Evolutionary conservation across 1,139 yeast species (phyloP), one percentile per base, ranked within the genome.

Genomic region (Hanseniaspora uvarum): DNA sequence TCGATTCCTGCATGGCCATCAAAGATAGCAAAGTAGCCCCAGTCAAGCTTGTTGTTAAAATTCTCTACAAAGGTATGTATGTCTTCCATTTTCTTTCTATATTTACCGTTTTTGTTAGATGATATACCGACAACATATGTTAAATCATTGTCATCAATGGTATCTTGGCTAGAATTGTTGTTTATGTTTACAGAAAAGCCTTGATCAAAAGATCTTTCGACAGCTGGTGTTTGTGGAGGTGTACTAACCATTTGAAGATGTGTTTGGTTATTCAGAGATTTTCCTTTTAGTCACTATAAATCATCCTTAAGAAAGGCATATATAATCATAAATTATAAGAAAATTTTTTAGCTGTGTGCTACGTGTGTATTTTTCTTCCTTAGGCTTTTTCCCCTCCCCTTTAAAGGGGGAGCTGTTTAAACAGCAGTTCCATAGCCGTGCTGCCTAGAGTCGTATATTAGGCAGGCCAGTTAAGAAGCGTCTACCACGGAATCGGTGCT

Each of bases 1-100:
- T 81, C 87, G 58, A 82, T 80, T 18, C 99, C 99, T 2, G 97
- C 98, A 69, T 92, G 99, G 14, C 99, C 99, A 68, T 92, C 99
- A 68, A 88, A 92, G 4, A 92, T 77, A 16, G 94, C 98, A 75
- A 92, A 89, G 66, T 86, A 92, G 3, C 96, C 98, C 83, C 95
- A 86, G 66, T 89, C 97, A 21, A 83, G 75, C 54, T 85, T 69
- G 61, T 87, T 94, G 30, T 92, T 94, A 71, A 85, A 92, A 69
- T 92, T 88, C 61, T 94, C 92, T 45, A 88, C 88, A 64, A 85
- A 87, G 0, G 95, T 86, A 66, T 92, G 97, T 11, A 94, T 94
- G 67, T 92, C 99, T 66, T 92, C 99, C 99, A 92, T 92, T 46
- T 88, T 81, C 56, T 85, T 78, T 57, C 98, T 75, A 65, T 82